phyloP scores from a whole-genome alignment of 768 basidiomycete species.

The Termitomyces titanicus region DNA sequence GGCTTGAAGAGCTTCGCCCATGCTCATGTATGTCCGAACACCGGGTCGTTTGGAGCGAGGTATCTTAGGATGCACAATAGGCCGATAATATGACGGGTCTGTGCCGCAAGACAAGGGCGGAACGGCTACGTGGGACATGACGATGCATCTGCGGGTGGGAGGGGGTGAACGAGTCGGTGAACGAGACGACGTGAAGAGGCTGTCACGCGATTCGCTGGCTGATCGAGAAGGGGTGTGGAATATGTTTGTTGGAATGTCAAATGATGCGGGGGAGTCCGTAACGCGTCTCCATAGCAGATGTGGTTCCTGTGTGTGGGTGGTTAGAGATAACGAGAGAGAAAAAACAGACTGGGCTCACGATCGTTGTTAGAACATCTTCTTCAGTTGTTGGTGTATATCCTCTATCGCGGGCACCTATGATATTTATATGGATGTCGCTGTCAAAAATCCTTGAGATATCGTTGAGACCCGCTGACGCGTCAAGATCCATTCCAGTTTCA shows the following conservation, averaged over 20 bases:
- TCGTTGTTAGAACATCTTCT: not conserved
- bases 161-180: not conserved
- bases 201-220: slow-evolving; percentile 4
- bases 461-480: not conserved
- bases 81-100: slow-evolving; percentile 14
- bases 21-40: slow-evolving; percentile 4
- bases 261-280: slow-evolving; percentile 9
- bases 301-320: not conserved
- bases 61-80: not conserved
- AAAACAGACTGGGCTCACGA: not conserved
- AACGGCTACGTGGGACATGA: slow-evolving; percentile 21
- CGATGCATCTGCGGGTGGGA: not conserved
- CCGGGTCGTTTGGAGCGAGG: not conserved
- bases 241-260: not conserved
- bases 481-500: not conserved
- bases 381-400: not conserved
- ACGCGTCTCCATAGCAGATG: not conserved
- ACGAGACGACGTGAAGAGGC: slow-evolving; percentile 1
- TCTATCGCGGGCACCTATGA: not conserved
- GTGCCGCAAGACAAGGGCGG: slow-evolving; percentile 18
- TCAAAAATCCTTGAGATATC: slow-evolving; percentile 5
- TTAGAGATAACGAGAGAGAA: not conserved
- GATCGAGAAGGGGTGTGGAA: slow-evolving; percentile 5
- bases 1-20: slow-evolving; percentile 13
- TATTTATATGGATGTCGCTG: not conserved